Conservation (phyloP, 164 flowering plant species). For the Pachysandra terminalis region DNA sequence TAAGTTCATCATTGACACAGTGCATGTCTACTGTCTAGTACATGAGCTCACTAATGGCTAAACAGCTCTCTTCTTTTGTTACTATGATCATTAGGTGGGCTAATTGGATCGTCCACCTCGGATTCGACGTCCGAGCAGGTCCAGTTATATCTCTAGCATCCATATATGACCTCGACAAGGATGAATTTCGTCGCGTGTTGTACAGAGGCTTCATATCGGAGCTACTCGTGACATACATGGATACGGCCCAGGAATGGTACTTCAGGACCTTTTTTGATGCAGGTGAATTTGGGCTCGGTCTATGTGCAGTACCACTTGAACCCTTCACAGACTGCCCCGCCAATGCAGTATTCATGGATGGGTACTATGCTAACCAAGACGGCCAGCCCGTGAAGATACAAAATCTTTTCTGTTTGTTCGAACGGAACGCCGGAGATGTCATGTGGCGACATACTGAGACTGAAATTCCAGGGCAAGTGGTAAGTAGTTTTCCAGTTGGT, state of each 20-base stretch:
- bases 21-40: too few relatives aligned
- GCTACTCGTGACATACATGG: slow-evolving; percentile 68
- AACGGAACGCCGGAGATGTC: slow-evolving; percentile 51
- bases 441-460: slow-evolving; percentile 67
- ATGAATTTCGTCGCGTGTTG: slow-evolving; percentile 33
- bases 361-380: slow-evolving; percentile 26
- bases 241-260: slow-evolving; percentile 59
- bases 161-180: slow-evolving; percentile 39
- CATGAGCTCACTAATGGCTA: too few relatives aligned
- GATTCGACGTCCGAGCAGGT: slow-evolving; percentile 52
- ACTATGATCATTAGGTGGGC: slow-evolving; percentile 42
- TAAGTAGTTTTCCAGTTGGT: slow-evolving; percentile 14
- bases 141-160: slow-evolving; percentile 51
- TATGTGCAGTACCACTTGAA: slow-evolving; percentile 38
- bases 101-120: slow-evolving; percentile 56
- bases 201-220: slow-evolving; percentile 59
- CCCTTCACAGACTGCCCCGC: slow-evolving; percentile 49
- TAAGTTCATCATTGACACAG: too few relatives aligned
- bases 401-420: slow-evolving; percentile 53
- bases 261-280: slow-evolving; percentile 49
- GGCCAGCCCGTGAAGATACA: slow-evolving; percentile 33
- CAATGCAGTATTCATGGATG: slow-evolving; percentile 54
- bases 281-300: slow-evolving; percentile 65
- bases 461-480: slow-evolving; percentile 36
- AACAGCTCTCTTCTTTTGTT: neutral